Evolutionary conservation across 257 asterid species (phyloP).

Genomic region (Jaltomata sinuosa): DNA sequence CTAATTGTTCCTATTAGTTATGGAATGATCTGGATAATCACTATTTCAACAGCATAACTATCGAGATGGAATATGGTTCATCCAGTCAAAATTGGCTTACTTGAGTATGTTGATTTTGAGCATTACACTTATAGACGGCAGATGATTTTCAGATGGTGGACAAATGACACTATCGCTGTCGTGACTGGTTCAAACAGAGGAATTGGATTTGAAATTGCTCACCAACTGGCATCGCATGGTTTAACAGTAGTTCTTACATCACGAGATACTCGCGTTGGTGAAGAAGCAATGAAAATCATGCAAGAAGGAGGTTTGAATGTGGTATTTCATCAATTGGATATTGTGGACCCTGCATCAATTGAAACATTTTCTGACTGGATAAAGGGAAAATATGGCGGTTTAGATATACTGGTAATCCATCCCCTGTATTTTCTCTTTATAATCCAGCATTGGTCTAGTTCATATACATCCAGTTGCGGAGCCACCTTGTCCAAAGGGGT

Average conservation of each 20-base stretch:
- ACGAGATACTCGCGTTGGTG: conserved; percentile 54
- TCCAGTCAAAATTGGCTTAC: background rate
- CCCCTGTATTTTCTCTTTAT: background rate
- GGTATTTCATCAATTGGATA: conserved; percentile 58
- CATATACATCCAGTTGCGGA: background rate
- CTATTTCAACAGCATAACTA: background rate
- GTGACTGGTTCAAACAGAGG: conserved; percentile 97
- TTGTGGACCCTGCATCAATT: conserved; percentile 56
- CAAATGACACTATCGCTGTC: conserved; percentile 60
- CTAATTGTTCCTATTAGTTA: background rate
- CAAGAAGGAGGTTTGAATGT: conserved; percentile 62
- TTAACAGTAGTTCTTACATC: conserved; percentile 74
- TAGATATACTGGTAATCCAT: conserved; percentile 64
- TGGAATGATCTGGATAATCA: background rate
- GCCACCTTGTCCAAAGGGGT: background rate
- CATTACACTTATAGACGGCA: background rate
- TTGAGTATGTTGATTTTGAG: background rate
- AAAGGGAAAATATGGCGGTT: conserved; percentile 52
- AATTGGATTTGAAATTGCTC: conserved; percentile 81
- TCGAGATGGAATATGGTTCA: background rate
- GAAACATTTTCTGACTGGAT: conserved; percentile 51
- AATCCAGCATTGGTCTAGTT: background rate
- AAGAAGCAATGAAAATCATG: conserved; percentile 51
- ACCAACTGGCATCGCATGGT: conserved; percentile 63
- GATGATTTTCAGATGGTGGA: conserved; percentile 70